Evolutionary conservation across 2,329 filamentous ascomycete species (phyloP), one percentile per base, ranked within the genome.

Genomic region (Phaeomoniella chlamydospora): DNA sequence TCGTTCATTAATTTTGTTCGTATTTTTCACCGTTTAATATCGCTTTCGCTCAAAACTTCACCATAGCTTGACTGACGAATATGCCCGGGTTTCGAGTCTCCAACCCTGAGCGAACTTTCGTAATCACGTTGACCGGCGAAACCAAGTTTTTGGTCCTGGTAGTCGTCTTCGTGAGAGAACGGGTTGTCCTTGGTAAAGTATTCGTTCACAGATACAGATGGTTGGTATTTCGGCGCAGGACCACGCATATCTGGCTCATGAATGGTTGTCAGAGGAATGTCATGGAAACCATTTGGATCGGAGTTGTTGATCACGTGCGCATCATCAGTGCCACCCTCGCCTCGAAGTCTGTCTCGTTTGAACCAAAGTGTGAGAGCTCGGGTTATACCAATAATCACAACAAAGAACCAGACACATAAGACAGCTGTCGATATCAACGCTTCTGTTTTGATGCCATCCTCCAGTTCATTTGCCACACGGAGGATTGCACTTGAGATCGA

Each of bases 401-500:
- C 70, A 41, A 90, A 56, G 36, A 92, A 49, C 68, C 86, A 98
- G 17, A 93, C 59, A 3, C 83, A 61, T 10, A 94, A 58, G 3
- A 98, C 62, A 35, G 68, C 73, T 0, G 71, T 67, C 2, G 87
- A 82, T 45, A 96, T 86, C 43, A 93, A 71, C 2, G 81, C 77
- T 57, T 94, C 84, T 41, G 76, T 74, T 34, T 74, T 65, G 43
- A 98, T 75, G 43, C 68, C 74, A 37, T 70, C 69, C 48, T 72
- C 63, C 15, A 96, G 64, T 52, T 74, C 74, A 41, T 68, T 59
- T 17, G 77, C 72, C 39, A 94, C 78, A 43, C 75, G 70, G 39
- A 70, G 54, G 30, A 96, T 72, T 15, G 85, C 82, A 41, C 70
- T 75, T 12, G 78, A 82, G 47, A 96, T 81, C 50, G 87, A 80